Percentiles rank a stretch among this genome's conserved stretches.
phyloP scores from a whole-genome alignment of 805 yeast species.

The Nakazawaea ernobii region DNA sequence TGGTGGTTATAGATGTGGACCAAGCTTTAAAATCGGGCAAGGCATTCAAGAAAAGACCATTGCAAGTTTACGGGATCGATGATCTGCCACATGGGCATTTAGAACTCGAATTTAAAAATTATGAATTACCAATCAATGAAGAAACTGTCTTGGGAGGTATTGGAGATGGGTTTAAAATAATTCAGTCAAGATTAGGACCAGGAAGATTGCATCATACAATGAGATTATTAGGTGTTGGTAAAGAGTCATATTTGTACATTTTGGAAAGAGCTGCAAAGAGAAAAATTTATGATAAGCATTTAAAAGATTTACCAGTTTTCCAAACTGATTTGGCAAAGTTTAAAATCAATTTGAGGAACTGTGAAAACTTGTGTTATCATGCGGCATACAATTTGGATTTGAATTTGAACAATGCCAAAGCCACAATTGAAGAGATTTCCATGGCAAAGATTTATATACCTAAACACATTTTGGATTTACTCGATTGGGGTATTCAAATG shows the following conservation, averaged over 20 bases:
- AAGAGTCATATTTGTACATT: constrained; percentile 42
- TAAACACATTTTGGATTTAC: constrained; percentile 40
- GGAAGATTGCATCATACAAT: constrained; percentile 71
- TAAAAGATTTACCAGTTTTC: constrained; percentile 46
- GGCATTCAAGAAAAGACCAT: constrained; percentile 44
- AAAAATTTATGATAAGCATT: constrained; percentile 43
- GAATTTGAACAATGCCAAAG: constrained; percentile 39
- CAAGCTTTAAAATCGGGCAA: constrained; percentile 43
- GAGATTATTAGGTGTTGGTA: constrained; percentile 59
- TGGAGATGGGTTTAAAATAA: constrained; percentile 58
- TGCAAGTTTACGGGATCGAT: constrained; percentile 52
- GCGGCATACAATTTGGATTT: constrained; percentile 57
- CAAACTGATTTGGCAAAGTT: constrained; percentile 43
- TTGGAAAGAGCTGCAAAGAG: constrained; percentile 48
- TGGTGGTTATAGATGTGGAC: constrained; percentile 47
- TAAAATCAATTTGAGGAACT: constrained; percentile 48
- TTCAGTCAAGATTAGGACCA: constrained; percentile 62
- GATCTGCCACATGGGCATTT: constrained; percentile 73
- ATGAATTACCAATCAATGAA: constrained; percentile 40
- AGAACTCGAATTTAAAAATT: constrained; percentile 47
- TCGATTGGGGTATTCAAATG: constrained; percentile 61
- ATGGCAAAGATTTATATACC: constrained; percentile 63
- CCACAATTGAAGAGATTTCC: constrained; percentile 51
- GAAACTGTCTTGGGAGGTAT: constrained; percentile 34
- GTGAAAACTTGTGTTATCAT: constrained; percentile 47